Evolutionary conservation across 257 asterid species (phyloP), one percentile per base, ranked within the genome.

Genomic region (Salvia splendens): DNA sequence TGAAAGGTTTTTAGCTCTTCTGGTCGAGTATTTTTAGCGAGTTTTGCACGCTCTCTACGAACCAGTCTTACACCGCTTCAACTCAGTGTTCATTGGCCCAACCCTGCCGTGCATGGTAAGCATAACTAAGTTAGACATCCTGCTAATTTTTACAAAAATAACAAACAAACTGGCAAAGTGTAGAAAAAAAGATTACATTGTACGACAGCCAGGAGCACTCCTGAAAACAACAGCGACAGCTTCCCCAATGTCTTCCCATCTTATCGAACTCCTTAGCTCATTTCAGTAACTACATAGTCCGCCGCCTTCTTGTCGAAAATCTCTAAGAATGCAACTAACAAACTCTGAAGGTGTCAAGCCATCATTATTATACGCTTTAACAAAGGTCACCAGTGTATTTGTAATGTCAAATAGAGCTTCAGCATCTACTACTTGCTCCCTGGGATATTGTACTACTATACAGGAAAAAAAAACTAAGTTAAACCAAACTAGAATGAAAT

Each of bases 391-490:
- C 83, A 94, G 76, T 42, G 96, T 84, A 76, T 77, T 88, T 78
- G 99, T 82, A 64, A 94, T 91, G 73, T 88, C 99, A 78, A 82
- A 80, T 64, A 94, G 82, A 14, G 91, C 95, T 76, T 94, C 99
- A 59, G 99, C 97, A 84, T 94, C 99, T 43, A 96, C 93, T 11
- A 94, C 86, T 75, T 88, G 97, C 75, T 88, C 97, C 73, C 97
- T 82, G 36, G 99, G 97, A 59, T 83, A 91, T 78, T 79, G 84
- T 4, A 91, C 99, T 91, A 83, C 48, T n/a, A 55, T 17, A 51
- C 8, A 36, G 33, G 50, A 33, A 36, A 36, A 63, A 7, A 33
- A 24, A 24, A 24, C 30, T 14, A 78, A 67, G 54, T 20, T 57
- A 12, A 41, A 40, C 30, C 36, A 51, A 16, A 17, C 72, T 7